A percentile compares a stretch with the other conserved stretches of the same genome.
Evolutionary conservation across 2,329 filamentous ascomycete genomes (phyloP).

Genomic region (Pseudopithomyces maydicus): DNA sequence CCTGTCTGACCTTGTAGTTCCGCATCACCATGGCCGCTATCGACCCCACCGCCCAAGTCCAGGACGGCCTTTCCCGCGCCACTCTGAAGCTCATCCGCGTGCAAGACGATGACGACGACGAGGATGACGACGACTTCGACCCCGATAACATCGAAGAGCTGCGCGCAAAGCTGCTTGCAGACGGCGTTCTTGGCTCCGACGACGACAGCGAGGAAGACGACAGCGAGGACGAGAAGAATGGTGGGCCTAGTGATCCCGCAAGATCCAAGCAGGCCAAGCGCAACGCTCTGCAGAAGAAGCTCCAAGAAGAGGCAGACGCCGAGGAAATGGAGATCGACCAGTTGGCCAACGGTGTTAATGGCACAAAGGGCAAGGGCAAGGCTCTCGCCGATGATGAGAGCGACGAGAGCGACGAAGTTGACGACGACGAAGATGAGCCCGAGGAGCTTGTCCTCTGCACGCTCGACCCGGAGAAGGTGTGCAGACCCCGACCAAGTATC

Average conservation of each 20-base stretch:
- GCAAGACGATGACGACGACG: constrained; percentile 62
- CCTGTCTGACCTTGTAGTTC: constrained; percentile 63
- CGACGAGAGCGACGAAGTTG: constrained; percentile 61
- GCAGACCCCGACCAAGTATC: constrained; percentile 35
- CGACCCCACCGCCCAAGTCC: constrained; percentile 76
- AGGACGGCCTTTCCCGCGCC: constrained; percentile 63
- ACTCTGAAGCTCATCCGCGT: constrained; percentile 91
- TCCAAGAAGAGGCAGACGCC: constrained; percentile 69
- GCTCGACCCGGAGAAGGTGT: constrained; percentile 87
- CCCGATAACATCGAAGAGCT: constrained; percentile 48
- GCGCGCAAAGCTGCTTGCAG: constrained; percentile 39
- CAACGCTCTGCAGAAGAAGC: constrained; percentile 76
- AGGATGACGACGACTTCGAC: constrained; percentile 62
- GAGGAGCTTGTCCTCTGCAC: constrained; percentile 97
- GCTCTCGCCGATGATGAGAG: constrained; percentile 76
- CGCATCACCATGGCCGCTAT: constrained; percentile 98
- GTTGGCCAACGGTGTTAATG: constrained; percentile 59
- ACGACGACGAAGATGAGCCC: constrained; percentile 63
- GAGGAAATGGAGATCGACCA: constrained; percentile 78
- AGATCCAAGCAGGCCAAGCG: constrained; percentile 88
- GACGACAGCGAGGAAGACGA: constrained; percentile 55
- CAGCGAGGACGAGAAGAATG: constrained; percentile 75
- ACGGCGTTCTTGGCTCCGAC: constrained; percentile 38
- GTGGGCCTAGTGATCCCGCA: constrained; percentile 86
- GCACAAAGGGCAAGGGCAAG: constrained; percentile 54